A percentile compares a stretch with the other conserved stretches of the same genome.
phyloP scores from a whole-genome alignment of 208 protist genomes.

The Phytomonas sp. region DNA sequence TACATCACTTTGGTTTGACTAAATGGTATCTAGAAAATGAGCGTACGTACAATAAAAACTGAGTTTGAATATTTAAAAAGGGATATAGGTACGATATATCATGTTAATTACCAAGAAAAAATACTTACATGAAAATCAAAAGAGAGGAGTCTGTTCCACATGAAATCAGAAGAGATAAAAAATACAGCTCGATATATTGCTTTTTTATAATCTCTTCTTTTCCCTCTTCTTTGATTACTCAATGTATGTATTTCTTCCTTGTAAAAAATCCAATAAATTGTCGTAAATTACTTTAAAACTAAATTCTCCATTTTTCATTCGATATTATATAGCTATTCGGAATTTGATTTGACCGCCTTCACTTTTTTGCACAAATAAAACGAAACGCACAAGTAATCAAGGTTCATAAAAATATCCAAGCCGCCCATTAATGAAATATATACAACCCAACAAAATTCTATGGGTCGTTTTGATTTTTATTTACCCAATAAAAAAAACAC shows the following conservation, averaged over 20 bases:
- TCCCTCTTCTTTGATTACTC: background rate
- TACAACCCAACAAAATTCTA: background rate
- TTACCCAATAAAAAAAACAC: background rate
- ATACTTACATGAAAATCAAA: slow-evolving; percentile 6
- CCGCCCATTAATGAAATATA: background rate
- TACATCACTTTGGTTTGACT: background rate
- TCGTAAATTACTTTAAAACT: background rate
- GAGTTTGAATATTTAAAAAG: slow-evolving; percentile 12
- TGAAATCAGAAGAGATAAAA: background rate
- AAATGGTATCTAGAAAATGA: background rate
- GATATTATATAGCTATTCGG: background rate
- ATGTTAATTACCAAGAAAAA: slow-evolving; percentile 8
- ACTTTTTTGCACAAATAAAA: background rate
- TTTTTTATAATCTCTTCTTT: background rate
- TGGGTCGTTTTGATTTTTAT: background rate
- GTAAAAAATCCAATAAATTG: background rate
- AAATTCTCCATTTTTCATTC: background rate
- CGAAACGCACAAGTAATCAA: background rate
- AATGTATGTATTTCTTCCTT: background rate
- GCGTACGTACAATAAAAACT: slow-evolving; percentile 1
- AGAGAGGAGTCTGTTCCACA: background rate
- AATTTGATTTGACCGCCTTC: background rate
- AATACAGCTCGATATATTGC: background rate
- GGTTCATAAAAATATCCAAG: background rate
- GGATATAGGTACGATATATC: slow-evolving; percentile 1